Evolutionary conservation across 2,329 filamentous ascomycete species (phyloP).

Genomic region (Tolypocladium amazonense): DNA sequence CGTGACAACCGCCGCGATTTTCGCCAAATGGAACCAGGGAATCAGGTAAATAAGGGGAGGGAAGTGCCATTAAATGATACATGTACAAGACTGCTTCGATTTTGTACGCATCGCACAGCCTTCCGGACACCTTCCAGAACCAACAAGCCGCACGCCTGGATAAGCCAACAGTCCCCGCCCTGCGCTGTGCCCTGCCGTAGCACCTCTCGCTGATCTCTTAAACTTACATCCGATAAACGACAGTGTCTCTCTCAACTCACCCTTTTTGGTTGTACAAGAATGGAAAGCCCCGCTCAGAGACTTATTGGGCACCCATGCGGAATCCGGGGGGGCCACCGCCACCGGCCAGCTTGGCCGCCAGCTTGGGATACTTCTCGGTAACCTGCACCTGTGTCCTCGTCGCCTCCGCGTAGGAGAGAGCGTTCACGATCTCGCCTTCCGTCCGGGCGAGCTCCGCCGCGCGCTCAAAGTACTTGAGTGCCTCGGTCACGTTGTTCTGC

Average conservation of each 20-base stretch:
- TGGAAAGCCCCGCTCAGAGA: not conserved
- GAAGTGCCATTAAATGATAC: slow-evolving; percentile 7
- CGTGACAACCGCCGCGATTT: not conserved
- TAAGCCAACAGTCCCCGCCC: not conserved
- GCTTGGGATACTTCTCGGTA: slow-evolving; percentile 74
- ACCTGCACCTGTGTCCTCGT: slow-evolving; percentile 93
- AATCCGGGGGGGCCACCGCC: slow-evolving; percentile 23
- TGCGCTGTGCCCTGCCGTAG: not conserved
- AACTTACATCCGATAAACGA: not conserved
- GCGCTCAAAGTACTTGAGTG: slow-evolving; percentile 92
- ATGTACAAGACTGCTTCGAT: slow-evolving; percentile 4
- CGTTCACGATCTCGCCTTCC: slow-evolving; percentile 92
- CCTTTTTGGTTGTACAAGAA: not conserved
- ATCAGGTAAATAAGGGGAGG: not conserved
- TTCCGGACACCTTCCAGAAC: not conserved
- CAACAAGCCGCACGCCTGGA: not conserved
- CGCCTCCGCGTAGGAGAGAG: slow-evolving; percentile 91
- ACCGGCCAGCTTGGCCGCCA: slow-evolving; percentile 55
- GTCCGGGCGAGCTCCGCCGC: slow-evolving; percentile 91
- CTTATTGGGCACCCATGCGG: slow-evolving; percentile 23
- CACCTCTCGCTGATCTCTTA: not conserved
- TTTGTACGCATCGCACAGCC: not conserved
- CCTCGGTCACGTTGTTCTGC: slow-evolving; percentile 93
- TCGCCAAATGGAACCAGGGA: not conserved
- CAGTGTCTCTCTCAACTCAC: not conserved